Conservation (phyloP, 306 rosid genomes). For the Benincasa hispida region DNA sequence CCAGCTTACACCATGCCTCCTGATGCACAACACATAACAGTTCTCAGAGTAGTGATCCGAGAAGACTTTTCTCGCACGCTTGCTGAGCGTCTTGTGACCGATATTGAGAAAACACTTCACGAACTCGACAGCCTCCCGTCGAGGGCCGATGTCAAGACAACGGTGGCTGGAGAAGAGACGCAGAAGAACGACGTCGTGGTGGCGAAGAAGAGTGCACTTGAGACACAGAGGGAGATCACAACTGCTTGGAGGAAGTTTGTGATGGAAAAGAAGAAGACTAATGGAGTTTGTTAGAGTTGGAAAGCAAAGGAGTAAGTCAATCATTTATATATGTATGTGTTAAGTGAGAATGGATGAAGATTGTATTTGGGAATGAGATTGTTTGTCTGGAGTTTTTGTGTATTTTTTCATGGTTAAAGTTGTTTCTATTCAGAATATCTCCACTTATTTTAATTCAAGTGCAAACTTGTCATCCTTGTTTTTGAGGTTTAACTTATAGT, state of each 20-base stretch:
- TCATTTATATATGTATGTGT: not conserved
- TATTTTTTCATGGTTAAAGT: not conserved
- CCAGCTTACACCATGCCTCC: slow-evolving; percentile 97
- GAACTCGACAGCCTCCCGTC: slow-evolving; percentile 62
- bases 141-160: slow-evolving; percentile 17
- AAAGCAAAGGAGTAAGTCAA: not conserved
- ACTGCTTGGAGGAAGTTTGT: slow-evolving; percentile 72
- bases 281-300: slow-evolving; percentile 42
- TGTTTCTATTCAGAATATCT: not conserved
- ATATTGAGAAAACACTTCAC: slow-evolving; percentile 52
- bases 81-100: slow-evolving; percentile 69
- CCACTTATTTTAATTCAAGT: not conserved
- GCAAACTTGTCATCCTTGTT: not conserved
- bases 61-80: slow-evolving; percentile 86
- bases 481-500: not conserved
- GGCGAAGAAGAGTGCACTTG: slow-evolving; percentile 40
- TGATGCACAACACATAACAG: slow-evolving; percentile 65
- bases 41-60: slow-evolving; percentile 73
- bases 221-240: slow-evolving; percentile 61
- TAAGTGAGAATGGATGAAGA: not conserved
- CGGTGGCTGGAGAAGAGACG: slow-evolving; percentile 3
- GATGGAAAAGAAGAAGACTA: slow-evolving; percentile 57
- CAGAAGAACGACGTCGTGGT: not conserved
- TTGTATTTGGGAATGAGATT: not conserved
- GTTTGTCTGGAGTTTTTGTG: not conserved